Conservation (phyloP, 352 stramenopile genomes). For the Phytophthora agathidicida region DNA sequence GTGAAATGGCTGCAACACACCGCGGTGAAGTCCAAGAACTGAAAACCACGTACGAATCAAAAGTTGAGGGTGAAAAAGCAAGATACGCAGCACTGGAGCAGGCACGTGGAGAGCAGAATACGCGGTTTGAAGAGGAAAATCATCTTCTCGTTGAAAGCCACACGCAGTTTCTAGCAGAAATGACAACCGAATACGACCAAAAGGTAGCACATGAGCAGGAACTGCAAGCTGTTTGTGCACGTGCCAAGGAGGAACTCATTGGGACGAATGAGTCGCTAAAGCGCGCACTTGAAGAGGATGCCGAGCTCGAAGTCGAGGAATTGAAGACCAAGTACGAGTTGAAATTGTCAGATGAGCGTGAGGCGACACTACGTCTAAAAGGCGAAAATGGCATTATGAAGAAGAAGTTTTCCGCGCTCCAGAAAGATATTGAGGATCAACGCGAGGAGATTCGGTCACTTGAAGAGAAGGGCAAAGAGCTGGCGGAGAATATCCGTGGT, state of each 20-base stretch:
- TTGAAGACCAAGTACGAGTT: slow-evolving; percentile 92
- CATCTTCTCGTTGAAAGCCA: slow-evolving; percentile 81
- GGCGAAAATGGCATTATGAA: slow-evolving; percentile 97
- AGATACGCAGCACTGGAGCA: slow-evolving; percentile 86
- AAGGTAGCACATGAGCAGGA: slow-evolving; percentile 90
- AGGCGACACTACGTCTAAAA: slow-evolving; percentile 94
- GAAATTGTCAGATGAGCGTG: slow-evolving; percentile 88
- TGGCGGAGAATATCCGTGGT: slow-evolving; percentile 91
- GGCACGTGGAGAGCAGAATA: slow-evolving; percentile 73
- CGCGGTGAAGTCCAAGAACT: slow-evolving; percentile 91
- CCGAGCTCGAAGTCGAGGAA: slow-evolving; percentile 94
- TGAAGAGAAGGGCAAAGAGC: slow-evolving; percentile 93
- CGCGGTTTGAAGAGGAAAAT: slow-evolving; percentile 77
- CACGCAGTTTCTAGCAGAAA: slow-evolving; percentile 88
- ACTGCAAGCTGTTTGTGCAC: slow-evolving; percentile 64
- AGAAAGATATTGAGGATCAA: slow-evolving; percentile 96
- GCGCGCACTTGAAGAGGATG: slow-evolving; percentile 93
- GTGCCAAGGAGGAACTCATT: slow-evolving; percentile 73
- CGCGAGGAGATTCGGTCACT: slow-evolving; percentile 93
- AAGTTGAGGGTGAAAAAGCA: slow-evolving; percentile 92
- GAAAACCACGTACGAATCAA: slow-evolving; percentile 90
- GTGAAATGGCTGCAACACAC: slow-evolving; percentile 89
- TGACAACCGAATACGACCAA: slow-evolving; percentile 92
- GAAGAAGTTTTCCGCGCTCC: slow-evolving; percentile 95
- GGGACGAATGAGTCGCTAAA: slow-evolving; percentile 92